Evolutionary conservation across 306 rosid species (phyloP), one percentile per base, ranked within the genome.

Genomic region (Lathyrus tuberosus): DNA sequence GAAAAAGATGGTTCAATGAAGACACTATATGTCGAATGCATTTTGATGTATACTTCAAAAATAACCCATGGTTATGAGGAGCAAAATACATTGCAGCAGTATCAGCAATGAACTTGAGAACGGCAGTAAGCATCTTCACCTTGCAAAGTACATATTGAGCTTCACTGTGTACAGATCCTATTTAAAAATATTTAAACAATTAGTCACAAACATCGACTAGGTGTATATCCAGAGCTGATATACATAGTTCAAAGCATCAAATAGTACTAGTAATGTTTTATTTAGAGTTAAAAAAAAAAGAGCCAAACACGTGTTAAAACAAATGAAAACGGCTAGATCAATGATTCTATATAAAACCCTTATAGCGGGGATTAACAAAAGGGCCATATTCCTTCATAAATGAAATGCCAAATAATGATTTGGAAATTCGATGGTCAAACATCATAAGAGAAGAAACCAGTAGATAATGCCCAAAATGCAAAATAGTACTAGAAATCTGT

Each of bases 41-140:
- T 69, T 75, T 71, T 67, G 90, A 88, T 2, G 89, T 65, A 79
- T 84, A 85, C 48, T 77, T 87, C 84, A 93, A 85, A 77, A 79
- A 83, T 76, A 75, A 52, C 61, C 48, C 90, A 63, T 81, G 86
- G 67, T 74, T 74, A 64, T 74, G 78, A 72, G 82, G 78, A 78
- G 83, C 76, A 79, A 83, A 76, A 38, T 70, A 82, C 81, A 90
- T 78, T 6, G 84, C 78, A 26, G 78, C 68, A 48, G 83, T 76
- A 62, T 90, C 97, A 72, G 82, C 91, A 75, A 88, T 68, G 86
- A 86, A 88, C 87, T 82, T 87, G 58, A 88, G 89, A 67, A 84
- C 83, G 28, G 96, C 82, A 33, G 92, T 83, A 38, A 90, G 84
- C 90, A 86, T 82, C 86, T 86, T 90, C 88, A 83, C 85, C 82